Evolutionary conservation across 176 grass and related monocot genomes (phyloP).

Genomic region (Panicum miliaceum): DNA sequence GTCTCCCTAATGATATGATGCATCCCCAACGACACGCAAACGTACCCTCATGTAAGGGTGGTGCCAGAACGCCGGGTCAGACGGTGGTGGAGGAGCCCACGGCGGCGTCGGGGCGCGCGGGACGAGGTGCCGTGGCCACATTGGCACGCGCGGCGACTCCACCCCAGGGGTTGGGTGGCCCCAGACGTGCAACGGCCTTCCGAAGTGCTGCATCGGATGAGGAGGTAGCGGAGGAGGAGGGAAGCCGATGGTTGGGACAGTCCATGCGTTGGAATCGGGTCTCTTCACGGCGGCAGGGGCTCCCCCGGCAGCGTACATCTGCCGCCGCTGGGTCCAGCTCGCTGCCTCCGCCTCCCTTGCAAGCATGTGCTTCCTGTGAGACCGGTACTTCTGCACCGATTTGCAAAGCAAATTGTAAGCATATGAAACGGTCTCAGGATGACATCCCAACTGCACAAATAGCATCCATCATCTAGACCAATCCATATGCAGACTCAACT

Average conservation of each 20-base stretch:
- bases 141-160: conserved; percentile 50
- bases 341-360: conserved; percentile 75
- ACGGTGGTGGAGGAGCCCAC: conserved; percentile 41
- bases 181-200: conserved; percentile 66
- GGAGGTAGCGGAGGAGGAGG: conserved; percentile 32
- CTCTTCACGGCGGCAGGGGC: conserved; percentile 34
- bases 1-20: neutral
- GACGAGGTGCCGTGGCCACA: conserved; percentile 60
- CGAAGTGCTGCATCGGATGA: conserved; percentile 46
- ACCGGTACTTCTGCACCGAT: conserved; percentile 80
- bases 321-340: conserved; percentile 65
- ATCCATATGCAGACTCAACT: no score
- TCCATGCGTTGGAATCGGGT: conserved; percentile 56
- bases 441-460: no score
- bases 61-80: conserved; percentile 66
- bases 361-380: conserved; percentile 81
- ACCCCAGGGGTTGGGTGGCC: conserved; percentile 60
- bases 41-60: conserved; percentile 67
- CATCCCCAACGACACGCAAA: neutral
- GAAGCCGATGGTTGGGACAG: conserved; percentile 67
- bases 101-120: conserved; percentile 34
- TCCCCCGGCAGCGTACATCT: conserved; percentile 48
- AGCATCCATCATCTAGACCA: no score
- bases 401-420: neutral
- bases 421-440: neutral